A percentile compares a stretch with the other conserved stretches of the same genome.
These are phyloP conservation scores for Nigrospora sphaerica DNA, from an alignment of 2,329 filamentous ascomycete genomes.

Conservation along the genomic window DNA sequence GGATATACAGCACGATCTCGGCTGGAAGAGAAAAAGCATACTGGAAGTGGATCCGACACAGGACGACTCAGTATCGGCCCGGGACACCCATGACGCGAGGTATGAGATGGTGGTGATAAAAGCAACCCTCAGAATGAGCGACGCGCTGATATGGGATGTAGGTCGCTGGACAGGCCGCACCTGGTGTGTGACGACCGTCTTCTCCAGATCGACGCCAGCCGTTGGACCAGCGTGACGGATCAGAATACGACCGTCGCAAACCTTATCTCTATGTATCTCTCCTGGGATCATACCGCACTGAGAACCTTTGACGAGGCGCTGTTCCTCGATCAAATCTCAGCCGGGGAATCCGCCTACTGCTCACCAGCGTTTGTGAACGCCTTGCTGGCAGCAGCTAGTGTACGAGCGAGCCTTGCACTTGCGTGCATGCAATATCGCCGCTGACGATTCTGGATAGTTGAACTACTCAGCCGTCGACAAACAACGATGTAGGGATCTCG, in stretches of 20 bases:
- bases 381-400: not conserved
- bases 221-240: not conserved
- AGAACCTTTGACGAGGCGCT: conserved; percentile 1
- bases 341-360: not conserved
- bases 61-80: not conserved
- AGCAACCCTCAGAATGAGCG: no score
- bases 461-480: conserved; percentile 1
- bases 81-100: not conserved
- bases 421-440: no score
- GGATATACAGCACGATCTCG: not conserved
- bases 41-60: not conserved
- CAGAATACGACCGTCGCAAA: not conserved
- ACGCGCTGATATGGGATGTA: no score
- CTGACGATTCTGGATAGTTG: not conserved
- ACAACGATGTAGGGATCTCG: not conserved
- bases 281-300: conserved; percentile 1
- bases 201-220: no score
- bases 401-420: not conserved
- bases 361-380: conserved; percentile 1
- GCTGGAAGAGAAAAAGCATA: not conserved
- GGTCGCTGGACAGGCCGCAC: no score
- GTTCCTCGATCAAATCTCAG: not conserved
- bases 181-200: no score
- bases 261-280: conserved; percentile 1
- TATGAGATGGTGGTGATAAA: no score